phyloP scores from a whole-genome alignment of 129 eudicot species.

The Erigeron canadensis region DNA sequence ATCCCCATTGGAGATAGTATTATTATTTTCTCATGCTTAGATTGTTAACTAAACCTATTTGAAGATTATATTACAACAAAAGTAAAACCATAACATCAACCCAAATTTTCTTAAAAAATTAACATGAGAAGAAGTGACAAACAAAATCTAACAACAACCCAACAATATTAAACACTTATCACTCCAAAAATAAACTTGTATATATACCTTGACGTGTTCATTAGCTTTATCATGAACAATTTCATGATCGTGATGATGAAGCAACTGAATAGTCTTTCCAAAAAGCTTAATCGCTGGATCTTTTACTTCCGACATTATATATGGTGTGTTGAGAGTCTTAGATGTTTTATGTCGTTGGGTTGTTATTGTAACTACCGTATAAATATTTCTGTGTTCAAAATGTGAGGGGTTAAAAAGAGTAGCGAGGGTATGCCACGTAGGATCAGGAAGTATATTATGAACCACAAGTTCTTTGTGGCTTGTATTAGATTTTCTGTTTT shows the following conservation, averaged over 20 bases:
- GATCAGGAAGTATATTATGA: conserved; percentile 23
- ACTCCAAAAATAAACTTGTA: not conserved
- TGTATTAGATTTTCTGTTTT: conserved; percentile 35
- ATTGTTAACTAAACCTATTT: not conserved
- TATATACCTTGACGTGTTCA: conserved; percentile 29
- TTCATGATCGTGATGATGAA: conserved; percentile 13
- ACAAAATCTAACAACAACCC: not conserved
- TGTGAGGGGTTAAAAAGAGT: conserved; percentile 26
- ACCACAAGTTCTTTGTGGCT: conserved; percentile 43
- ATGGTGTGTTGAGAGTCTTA: not conserved
- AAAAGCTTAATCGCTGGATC: conserved; percentile 55
- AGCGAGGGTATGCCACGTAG: conserved; percentile 39
- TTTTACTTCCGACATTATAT: conserved; percentile 36
- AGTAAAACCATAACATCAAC: conserved; percentile 9
- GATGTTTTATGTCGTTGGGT: not conserved
- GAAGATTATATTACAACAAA: not conserved
- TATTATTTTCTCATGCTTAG: too few species aligned
- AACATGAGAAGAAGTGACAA: not conserved
- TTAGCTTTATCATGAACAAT: not conserved
- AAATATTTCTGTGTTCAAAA: conserved; percentile 17
- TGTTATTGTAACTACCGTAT: conserved; percentile 19
- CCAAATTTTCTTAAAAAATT: conserved; percentile 21
- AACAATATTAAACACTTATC: conserved; percentile 1
- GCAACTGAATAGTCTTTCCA: conserved; percentile 52
- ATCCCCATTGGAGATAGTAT: too few species aligned